Conservation (phyloP, 371 early-diverging fungal species). For the Apophysomyces variabilis region DNA sequence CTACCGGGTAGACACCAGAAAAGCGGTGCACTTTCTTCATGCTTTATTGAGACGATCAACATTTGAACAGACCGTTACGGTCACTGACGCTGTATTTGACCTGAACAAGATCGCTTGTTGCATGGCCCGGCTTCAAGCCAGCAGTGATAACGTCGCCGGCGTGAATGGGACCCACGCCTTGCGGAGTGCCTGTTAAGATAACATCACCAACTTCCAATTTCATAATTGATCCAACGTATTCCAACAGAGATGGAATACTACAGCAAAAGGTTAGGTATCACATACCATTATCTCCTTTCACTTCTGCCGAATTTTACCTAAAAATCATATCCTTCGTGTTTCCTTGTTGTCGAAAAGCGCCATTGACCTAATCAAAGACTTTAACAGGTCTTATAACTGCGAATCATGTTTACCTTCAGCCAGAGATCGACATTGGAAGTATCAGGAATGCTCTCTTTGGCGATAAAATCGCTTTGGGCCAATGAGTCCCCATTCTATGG, state of each 20-base stretch:
- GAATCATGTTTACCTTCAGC: conserved; percentile 63
- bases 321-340: conserved; percentile 93
- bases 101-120: conserved; percentile 32
- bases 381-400: neutral
- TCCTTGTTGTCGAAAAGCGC: conserved; percentile 80
- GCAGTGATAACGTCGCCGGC: conserved; percentile 81
- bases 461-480: conserved; percentile 71
- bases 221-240: conserved; percentile 84
- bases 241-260: conserved; percentile 66
- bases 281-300: neutral
- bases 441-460: conserved; percentile 72
- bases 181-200: conserved; percentile 84
- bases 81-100: conserved; percentile 43
- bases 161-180: conserved; percentile 84
- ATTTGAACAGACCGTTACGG: conserved; percentile 44
- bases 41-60: neutral
- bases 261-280: neutral
- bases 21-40: neutral
- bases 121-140: conserved; percentile 60
- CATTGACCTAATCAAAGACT: conserved; percentile 60
- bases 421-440: conserved; percentile 77
- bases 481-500: conserved; percentile 1
- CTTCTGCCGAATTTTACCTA: conserved; percentile 42
- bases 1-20: neutral
- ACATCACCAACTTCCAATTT: conserved; percentile 84